Evolutionary conservation across 1,284 basidiomycete genomes (phyloP).

Genomic region (Cryptococcus neoformans): DNA sequence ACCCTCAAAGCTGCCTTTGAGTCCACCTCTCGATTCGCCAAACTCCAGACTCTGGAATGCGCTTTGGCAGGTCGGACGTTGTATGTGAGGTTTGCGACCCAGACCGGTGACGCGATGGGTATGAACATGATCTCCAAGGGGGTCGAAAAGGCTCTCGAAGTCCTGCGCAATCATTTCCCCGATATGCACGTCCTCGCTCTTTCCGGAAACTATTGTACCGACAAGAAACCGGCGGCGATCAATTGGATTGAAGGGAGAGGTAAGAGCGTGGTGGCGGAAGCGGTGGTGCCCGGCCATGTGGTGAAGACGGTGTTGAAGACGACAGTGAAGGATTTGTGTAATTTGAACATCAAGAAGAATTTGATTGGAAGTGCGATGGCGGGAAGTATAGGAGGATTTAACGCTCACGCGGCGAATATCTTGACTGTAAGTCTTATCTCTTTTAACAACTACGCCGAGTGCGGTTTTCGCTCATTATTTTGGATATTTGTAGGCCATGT

Average conservation of each 20-base stretch:
- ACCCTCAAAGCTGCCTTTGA: constrained; percentile 86
- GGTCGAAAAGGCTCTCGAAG: constrained; percentile 87
- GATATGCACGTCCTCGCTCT: constrained; percentile 92
- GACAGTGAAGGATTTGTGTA: constrained; percentile 83
- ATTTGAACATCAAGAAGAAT: constrained; percentile 97
- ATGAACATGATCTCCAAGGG: constrained; percentile 99
- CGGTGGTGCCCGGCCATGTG: constrained; percentile 81
- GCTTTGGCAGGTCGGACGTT: constrained; percentile 87
- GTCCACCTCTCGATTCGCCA: constrained; percentile 86
- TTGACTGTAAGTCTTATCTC: constrained; percentile 60
- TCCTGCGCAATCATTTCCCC: constrained; percentile 77
- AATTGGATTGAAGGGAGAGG: constrained; percentile 99
- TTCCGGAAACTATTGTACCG: constrained; percentile 98
- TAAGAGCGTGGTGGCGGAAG: constrained; percentile 97
- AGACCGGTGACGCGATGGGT: constrained; percentile 98
- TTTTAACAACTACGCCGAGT: no score
- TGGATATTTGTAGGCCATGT: constrained; percentile 60
- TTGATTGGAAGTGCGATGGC: constrained; percentile 97
- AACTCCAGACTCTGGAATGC: constrained; percentile 75
- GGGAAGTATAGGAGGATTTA: constrained; percentile 94
- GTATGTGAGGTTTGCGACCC: constrained; percentile 93
- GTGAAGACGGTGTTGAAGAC: constrained; percentile 95
- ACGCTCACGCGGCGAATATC: constrained; percentile 98
- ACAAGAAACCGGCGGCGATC: constrained; percentile 99
- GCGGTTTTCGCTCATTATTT: neutral